Percentiles rank a stretch among this genome's conserved stretches.
phyloP scores from a whole-genome alignment of 306 rosid species.

The Pueraria montana region DNA sequence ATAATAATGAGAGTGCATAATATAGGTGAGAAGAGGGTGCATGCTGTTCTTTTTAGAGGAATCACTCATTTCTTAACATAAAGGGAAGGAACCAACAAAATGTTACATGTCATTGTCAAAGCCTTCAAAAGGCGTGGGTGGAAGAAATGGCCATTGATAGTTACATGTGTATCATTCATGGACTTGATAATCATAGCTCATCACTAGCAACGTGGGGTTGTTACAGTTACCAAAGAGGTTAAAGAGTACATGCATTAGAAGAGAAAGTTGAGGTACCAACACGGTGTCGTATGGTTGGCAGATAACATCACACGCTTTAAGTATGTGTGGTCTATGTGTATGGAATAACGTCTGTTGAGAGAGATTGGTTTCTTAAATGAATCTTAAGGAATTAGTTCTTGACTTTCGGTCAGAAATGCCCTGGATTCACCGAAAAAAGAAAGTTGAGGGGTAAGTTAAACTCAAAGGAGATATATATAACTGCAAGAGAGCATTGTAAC shows the following conservation, averaged over 20 bases:
- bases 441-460: conserved; percentile 22
- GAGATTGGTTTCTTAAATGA: background rate
- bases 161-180: conserved; percentile 47
- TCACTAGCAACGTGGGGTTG: conserved; percentile 43
- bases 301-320: background rate
- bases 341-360: background rate
- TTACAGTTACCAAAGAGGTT: conserved; percentile 17
- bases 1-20: conserved; percentile 13
- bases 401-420: background rate
- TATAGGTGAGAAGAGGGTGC: conserved; percentile 25
- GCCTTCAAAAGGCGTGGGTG: conserved; percentile 54
- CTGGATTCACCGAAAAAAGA: background rate
- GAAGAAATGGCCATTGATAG: conserved; percentile 53
- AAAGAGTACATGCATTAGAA: background rate
- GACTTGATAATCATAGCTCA: conserved; percentile 49
- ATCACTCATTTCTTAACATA: conserved; percentile 44
- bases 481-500: conserved; percentile 35
- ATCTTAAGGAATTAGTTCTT: background rate
- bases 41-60: conserved; percentile 40
- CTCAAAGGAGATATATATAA: conserved; percentile 30
- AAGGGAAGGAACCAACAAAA: conserved; percentile 43
- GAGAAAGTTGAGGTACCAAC: background rate
- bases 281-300: background rate
- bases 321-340: background rate
- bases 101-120: conserved; percentile 57